phyloP scores from a whole-genome alignment of 495 filamentous ascomycete species.

The Talaromyces thailandensis region DNA sequence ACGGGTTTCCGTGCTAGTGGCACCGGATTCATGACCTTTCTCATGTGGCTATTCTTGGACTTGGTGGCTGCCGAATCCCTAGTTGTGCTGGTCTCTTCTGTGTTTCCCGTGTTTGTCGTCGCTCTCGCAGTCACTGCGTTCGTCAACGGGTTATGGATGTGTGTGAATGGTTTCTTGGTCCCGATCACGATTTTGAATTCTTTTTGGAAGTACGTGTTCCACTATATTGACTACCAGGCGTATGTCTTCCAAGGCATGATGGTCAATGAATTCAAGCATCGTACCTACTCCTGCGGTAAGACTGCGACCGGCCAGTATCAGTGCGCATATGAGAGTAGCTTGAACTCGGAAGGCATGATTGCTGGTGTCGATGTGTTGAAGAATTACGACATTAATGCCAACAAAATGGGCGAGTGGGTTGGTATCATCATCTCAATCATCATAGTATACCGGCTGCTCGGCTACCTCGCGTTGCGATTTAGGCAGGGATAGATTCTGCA shows the following conservation, averaged over 20 bases:
- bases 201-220: constrained; percentile 78
- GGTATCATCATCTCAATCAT: background rate
- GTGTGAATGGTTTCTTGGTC: constrained; percentile 71
- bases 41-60: constrained; percentile 82
- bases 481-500: background rate
- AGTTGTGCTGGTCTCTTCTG: constrained; percentile 61
- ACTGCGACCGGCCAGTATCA: background rate
- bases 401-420: background rate
- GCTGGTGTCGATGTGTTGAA: background rate
- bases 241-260: constrained; percentile 90
- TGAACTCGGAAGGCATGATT: background rate
- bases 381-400: background rate
- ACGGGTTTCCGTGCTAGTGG: constrained; percentile 61
- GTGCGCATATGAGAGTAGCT: background rate
- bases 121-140: constrained; percentile 68
- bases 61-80: constrained; percentile 72
- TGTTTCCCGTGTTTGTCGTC: constrained; percentile 72
- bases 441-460: background rate
- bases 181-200: constrained; percentile 59
- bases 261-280: constrained; percentile 63
- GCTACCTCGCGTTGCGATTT: background rate
- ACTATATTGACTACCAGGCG: constrained; percentile 75
- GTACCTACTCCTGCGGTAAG: background rate
- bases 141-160: constrained; percentile 83
- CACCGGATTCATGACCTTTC: constrained; percentile 63